phyloP scores from a whole-genome alignment of 176 grass and related monocot species.

The Cenchrus purpureus region DNA sequence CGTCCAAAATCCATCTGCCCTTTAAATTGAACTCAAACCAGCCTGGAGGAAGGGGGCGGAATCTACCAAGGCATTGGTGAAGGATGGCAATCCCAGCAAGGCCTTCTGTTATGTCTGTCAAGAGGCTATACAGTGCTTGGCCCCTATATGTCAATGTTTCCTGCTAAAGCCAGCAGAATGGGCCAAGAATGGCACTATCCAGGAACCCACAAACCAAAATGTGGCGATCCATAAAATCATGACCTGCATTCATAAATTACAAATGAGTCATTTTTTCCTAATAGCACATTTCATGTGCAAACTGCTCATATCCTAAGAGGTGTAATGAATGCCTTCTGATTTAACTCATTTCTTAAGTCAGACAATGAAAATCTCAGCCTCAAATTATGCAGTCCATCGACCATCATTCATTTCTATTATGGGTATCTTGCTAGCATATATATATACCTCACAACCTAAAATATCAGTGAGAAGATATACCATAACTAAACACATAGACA shows the following conservation, averaged over 20 bases:
- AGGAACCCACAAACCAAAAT: conserved; percentile 98
- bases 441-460: neutral
- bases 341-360: neutral
- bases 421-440: conserved; percentile 24
- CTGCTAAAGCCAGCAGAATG: conserved; percentile 91
- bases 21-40: conserved; percentile 90
- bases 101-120: conserved; percentile 87
- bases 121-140: conserved; percentile 89
- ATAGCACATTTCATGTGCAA: conserved; percentile 22
- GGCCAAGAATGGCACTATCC: conserved; percentile 95
- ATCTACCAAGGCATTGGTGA: conserved; percentile 85
- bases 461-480: neutral
- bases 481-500: neutral
- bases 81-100: conserved; percentile 93
- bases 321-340: neutral
- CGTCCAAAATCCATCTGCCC: conserved; percentile 82
- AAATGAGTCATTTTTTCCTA: conserved; percentile 18
- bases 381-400: neutral
- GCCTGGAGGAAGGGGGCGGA: conserved; percentile 78
- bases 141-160: conserved; percentile 88
- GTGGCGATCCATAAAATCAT: conserved; percentile 96
- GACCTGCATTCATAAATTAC: conserved; percentile 59
- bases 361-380: conserved; percentile 13
- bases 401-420: neutral
- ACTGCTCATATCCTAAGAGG: conserved; percentile 23